Evolutionary conservation across 441 rosid genomes (phyloP).

Genomic region (Cnidoscolus chayamansa): DNA sequence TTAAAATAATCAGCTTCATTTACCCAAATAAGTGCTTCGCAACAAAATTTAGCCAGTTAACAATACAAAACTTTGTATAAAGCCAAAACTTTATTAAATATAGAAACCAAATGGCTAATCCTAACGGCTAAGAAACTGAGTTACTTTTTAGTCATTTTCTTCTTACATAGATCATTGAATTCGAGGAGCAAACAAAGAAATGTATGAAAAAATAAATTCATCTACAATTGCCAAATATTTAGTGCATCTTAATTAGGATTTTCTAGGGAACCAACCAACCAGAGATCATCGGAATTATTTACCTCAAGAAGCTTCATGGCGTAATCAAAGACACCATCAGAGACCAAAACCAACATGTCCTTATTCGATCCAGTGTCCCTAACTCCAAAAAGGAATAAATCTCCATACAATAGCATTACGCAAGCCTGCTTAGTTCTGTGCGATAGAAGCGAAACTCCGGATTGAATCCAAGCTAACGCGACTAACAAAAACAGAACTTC

Average conservation of each 20-base stretch:
- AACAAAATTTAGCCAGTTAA: not conserved
- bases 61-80: not conserved
- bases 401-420: conserved; percentile 83
- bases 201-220: not conserved
- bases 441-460: conserved; percentile 34
- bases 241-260: not conserved
- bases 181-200: not conserved
- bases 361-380: conserved; percentile 68
- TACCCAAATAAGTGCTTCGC: not conserved
- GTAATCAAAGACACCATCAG: conserved; percentile 84
- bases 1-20: not conserved
- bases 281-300: conserved; percentile 18
- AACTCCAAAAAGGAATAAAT: conserved; percentile 92
- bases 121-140: not conserved
- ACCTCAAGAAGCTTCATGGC: conserved; percentile 70
- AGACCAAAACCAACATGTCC: conserved; percentile 84
- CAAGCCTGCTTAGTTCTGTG: conserved; percentile 57
- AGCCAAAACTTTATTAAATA: not conserved
- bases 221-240: not conserved
- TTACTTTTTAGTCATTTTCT: not conserved
- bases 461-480: conserved; percentile 30
- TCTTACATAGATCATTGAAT: not conserved
- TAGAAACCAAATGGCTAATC: not conserved
- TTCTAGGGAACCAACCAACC: conserved; percentile 24
- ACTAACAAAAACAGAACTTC: conserved; percentile 31